A percentile compares a stretch with the other conserved stretches of the same genome.
Conservation (phyloP, 495 filamentous ascomycete genomes). For the Podospora pseudoanserina region DNA sequence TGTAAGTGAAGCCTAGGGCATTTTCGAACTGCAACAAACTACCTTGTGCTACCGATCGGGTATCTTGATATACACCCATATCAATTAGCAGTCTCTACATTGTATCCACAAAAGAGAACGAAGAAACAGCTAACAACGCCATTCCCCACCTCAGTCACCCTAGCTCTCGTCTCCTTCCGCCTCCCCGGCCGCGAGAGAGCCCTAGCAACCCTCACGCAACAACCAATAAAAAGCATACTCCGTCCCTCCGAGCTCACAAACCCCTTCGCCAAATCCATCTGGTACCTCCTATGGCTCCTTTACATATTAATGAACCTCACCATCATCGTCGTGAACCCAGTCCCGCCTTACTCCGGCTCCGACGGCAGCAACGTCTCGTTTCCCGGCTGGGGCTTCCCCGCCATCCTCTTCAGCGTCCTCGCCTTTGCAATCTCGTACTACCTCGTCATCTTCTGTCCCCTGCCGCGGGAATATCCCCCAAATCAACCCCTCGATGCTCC, state of each 20-base stretch:
- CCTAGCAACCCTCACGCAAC: background rate
- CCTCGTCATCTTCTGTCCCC: background rate
- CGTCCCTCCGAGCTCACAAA: background rate
- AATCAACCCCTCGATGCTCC: background rate
- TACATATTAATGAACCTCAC: background rate
- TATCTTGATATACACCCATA: too few relatives aligned
- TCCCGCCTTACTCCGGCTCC: background rate
- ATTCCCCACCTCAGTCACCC: background rate
- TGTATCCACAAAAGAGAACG: too few relatives aligned
- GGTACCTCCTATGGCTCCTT: background rate
- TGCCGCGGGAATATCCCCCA: background rate
- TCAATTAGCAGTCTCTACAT: too few relatives aligned
- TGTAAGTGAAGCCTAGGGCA: background rate
- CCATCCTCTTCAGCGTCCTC: background rate
- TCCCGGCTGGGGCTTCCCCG: background rate
- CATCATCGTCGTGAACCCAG: background rate
- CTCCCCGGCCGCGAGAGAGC: background rate
- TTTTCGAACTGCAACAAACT: too few relatives aligned
- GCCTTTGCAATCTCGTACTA: background rate
- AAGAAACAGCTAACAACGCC: too few relatives aligned
- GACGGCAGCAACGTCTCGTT: background rate
- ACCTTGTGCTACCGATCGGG: too few relatives aligned
- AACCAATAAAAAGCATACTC: background rate
- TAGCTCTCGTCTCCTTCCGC: background rate
- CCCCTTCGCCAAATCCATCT: background rate